A percentile compares a stretch with the other conserved stretches of the same genome.
Evolutionary conservation across 371 early-diverging fungal genomes (phyloP).

Genomic region (Apophysomyces variabilis): DNA sequence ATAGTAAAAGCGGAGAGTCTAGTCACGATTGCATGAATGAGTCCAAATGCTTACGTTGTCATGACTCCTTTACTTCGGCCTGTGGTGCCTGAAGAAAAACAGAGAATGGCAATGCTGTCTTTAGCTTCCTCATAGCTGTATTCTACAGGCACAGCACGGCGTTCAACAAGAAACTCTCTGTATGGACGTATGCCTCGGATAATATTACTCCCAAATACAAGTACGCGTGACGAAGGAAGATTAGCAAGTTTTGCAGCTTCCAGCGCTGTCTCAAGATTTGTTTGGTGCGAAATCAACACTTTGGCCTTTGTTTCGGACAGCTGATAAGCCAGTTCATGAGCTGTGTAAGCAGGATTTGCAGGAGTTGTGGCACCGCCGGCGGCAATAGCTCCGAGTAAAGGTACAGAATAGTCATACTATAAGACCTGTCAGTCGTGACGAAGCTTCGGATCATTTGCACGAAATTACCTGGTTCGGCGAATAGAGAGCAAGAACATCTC

Average conservation of each 20-base stretch:
- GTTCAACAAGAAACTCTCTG: slow-evolving; percentile 18
- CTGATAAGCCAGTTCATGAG: slow-evolving; percentile 76
- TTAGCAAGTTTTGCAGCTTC: slow-evolving; percentile 62
- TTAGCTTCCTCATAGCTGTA: slow-evolving; percentile 5
- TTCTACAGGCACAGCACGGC: slow-evolving; percentile 9
- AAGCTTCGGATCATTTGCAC: not conserved
- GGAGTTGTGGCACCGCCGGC: slow-evolving; percentile 69
- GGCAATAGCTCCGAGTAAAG: slow-evolving; percentile 41
- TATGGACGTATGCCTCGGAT: slow-evolving; percentile 48
- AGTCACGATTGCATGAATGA: slow-evolving; percentile 6
- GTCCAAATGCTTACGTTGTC: slow-evolving; percentile 31
- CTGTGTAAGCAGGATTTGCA: slow-evolving; percentile 79
- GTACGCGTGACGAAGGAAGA: slow-evolving; percentile 53
- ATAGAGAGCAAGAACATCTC: slow-evolving; percentile 72
- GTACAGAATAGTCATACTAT: slow-evolving; percentile 48
- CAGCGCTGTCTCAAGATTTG: slow-evolving; percentile 52
- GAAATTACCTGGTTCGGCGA: slow-evolving; percentile 71
- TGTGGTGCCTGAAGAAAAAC: slow-evolving; percentile 91
- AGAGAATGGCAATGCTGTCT: slow-evolving; percentile 75
- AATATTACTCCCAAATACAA: slow-evolving; percentile 59
- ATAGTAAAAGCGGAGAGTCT: not conserved
- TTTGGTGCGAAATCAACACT: slow-evolving; percentile 56
- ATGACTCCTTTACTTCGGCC: slow-evolving; percentile 63
- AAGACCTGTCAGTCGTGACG: not conserved
- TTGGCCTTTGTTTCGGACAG: slow-evolving; percentile 72